Evolutionary conservation across 768 basidiomycete species (phyloP).

Genomic region (Pisolithus tinctorius): DNA sequence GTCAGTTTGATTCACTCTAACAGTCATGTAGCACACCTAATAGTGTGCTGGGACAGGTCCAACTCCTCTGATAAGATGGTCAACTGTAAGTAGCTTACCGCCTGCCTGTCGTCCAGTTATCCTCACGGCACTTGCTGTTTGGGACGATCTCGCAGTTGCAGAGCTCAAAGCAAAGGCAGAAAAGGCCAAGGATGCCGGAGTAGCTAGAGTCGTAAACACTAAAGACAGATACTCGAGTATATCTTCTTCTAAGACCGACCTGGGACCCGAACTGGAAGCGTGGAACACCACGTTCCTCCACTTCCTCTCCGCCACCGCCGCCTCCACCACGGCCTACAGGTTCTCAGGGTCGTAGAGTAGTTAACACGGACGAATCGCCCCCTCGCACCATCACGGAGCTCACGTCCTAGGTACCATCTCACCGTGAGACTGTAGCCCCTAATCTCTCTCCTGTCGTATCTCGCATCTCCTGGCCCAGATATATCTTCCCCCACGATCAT

Average conservation of each 20-base stretch:
- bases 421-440: not conserved
- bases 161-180: conserved; percentile 61
- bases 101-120: not conserved
- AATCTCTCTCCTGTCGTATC: conserved; percentile 9
- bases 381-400: not conserved
- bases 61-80: conserved; percentile 14
- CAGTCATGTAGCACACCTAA: no score
- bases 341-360: not conserved
- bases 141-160: conserved; percentile 36
- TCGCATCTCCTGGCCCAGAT: conserved; percentile 11
- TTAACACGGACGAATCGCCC: not conserved
- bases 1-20: no score
- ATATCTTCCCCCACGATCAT: not conserved
- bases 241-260: conserved; percentile 52
- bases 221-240: conserved; percentile 51
- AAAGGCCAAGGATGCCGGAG: conserved; percentile 52
- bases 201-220: conserved; percentile 46
- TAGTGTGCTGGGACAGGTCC: not conserved
- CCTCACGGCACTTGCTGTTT: not conserved
- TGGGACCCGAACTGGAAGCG: conserved; percentile 54
- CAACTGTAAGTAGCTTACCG: conserved; percentile 19
- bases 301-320: conserved; percentile 11
- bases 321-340: conserved; percentile 21
- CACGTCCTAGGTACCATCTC: not conserved
- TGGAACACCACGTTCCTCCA: conserved; percentile 14